Evolutionary conservation across 257 asterid species (phyloP), one percentile per base, ranked within the genome.

Genomic region (Solanum habrochaites): DNA sequence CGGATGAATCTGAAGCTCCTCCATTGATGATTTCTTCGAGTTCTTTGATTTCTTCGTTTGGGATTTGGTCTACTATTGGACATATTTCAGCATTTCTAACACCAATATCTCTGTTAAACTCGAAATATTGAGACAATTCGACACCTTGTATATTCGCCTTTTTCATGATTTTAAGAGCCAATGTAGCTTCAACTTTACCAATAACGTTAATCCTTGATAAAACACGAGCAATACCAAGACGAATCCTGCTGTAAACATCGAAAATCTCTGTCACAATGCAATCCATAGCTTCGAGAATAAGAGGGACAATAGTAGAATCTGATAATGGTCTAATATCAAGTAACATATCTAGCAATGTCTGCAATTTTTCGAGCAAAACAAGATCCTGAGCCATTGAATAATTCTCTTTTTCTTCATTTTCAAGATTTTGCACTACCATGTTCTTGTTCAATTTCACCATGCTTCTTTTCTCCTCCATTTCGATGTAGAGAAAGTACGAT

Each of bases 251-350:
- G 80, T 97, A 93, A 6, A 94, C 70, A 32, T 97, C 97, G 86
- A 88, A 93, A 14, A 95, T 85, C 89, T 95, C 98, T 29, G 93
- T 75, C 7, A 95, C 81, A 3, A 97, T 35, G 11, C 92, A 93
- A 11, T 95, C 98, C 96, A 97, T 93, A 2, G 95, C 93, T 31
- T 94, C 93, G 0, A 90, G 93, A 11, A 94, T 31, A 1, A 97
- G 91, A 52, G 94, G 95, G 32, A 66, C 91, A 14, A 67, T 73
- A 4, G 92, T 87, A 1, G 94, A 95, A 12, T 58, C 29, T 0
- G 93, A 83, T 29, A 84, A 90, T 0, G 98, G 99, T 86, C 86
- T 93, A 78, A 93, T 92, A 73, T 91, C 92, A 67, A 97, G 85
- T 90, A 97, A 69, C 83, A 92, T 77, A 45, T 95, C 98, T 5